Conservation (phyloP, 1,284 basidiomycete species). For the Trichosporon asahii region DNA sequence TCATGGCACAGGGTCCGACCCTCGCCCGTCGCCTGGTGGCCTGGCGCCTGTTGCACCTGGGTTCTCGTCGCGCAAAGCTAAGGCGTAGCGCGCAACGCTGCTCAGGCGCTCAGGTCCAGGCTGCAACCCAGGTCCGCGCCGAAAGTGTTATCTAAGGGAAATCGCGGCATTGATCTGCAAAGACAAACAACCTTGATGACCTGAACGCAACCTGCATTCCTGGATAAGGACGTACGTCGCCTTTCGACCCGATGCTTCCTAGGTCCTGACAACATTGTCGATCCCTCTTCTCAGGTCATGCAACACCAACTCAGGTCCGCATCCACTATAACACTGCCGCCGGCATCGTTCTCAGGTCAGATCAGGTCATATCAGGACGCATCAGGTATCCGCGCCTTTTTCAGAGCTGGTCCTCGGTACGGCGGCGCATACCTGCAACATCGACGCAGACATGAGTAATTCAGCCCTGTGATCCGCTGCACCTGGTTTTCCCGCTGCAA, state of each 20-base stretch:
- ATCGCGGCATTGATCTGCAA: background rate
- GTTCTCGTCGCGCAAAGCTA: background rate
- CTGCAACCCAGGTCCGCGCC: background rate
- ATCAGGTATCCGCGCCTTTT: background rate
- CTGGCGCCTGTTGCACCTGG: background rate
- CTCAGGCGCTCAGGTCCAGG: too few species aligned
- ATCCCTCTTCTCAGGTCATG: background rate
- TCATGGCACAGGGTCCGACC: conserved; percentile 1
- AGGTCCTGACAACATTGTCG: background rate
- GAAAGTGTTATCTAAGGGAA: background rate
- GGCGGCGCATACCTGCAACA: background rate
- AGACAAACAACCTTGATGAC: background rate
- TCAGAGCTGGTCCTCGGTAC: too few species aligned
- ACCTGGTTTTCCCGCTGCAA: background rate
- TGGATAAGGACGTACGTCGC: background rate
- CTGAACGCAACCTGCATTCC: background rate
- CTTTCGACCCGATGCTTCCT: background rate
- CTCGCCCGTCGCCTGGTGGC: background rate
- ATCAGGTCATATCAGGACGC: background rate
- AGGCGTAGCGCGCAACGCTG: background rate
- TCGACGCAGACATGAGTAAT: background rate
- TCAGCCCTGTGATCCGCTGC: background rate
- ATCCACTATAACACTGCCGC: background rate
- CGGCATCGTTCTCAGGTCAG: background rate
- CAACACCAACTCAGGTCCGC: background rate